Percentiles rank a stretch among this genome's conserved stretches.
These are phyloP conservation scores for Penicillium dipodomyicola DNA, from an alignment of 495 filamentous ascomycete species.

Conservation along the genomic window DNA sequence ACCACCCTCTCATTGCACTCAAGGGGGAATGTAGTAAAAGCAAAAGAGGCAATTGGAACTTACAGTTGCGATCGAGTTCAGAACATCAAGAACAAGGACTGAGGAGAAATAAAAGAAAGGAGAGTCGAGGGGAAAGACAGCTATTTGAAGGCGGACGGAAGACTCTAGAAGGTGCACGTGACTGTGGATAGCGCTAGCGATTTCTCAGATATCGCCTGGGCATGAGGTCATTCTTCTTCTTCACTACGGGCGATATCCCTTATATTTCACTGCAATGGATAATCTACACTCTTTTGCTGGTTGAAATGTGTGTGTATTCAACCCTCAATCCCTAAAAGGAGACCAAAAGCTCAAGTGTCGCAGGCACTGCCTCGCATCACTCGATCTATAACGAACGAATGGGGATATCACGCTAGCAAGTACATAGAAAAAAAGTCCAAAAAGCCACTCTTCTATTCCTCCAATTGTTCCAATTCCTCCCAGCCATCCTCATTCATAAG, in stretches of 20 bases:
- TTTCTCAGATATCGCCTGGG: background rate
- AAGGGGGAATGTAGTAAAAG: constrained; percentile 1
- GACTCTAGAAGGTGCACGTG: constrained; percentile 49
- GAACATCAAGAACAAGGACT: constrained; percentile 8
- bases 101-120: constrained; percentile 11
- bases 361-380: constrained; percentile 14
- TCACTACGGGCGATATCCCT: background rate
- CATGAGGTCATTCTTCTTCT: background rate
- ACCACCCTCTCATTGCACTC: background rate
- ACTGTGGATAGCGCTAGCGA: constrained; percentile 11
- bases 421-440: constrained; percentile 10
- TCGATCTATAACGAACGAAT: constrained; percentile 28
- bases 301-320: constrained; percentile 2
- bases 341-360: constrained; percentile 5
- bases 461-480: constrained; percentile 60
- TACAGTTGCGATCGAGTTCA: constrained; percentile 21
- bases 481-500: constrained; percentile 68
- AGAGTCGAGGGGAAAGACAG: constrained; percentile 13
- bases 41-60: constrained; percentile 14
- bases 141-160: constrained; percentile 40
- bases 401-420: constrained; percentile 30
- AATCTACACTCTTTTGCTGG: background rate
- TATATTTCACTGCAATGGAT: background rate
- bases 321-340: background rate
- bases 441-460: constrained; percentile 19